Percentiles rank a stretch among this genome's conserved stretches.
phyloP scores from a whole-genome alignment of 441 rosid species.

The Syzygium malaccense region DNA sequence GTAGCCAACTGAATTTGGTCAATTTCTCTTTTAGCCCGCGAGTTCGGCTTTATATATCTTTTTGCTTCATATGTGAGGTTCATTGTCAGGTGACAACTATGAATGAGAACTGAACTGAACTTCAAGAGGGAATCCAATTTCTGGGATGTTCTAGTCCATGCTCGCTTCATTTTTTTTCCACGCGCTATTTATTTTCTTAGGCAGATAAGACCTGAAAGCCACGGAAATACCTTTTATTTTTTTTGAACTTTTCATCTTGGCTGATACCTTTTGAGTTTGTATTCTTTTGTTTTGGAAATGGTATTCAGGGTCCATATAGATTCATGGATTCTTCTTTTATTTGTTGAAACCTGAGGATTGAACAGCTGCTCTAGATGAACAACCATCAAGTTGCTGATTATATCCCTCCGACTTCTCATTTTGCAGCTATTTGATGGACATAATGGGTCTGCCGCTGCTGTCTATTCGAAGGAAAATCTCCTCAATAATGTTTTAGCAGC shows the following conservation, averaged over 20 bases:
- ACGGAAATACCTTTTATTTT: neutral
- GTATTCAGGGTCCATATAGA: neutral
- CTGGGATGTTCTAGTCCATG: neutral
- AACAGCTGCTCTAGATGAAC: neutral
- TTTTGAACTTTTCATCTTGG: neutral
- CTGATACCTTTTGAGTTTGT: neutral
- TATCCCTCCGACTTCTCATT: neutral
- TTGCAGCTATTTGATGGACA: slow-evolving; percentile 98
- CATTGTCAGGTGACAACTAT: neutral
- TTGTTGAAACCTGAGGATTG: neutral
- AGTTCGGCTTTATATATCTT: neutral
- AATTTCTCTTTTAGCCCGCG: neutral
- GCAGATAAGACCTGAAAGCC: neutral
- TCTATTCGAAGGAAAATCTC: slow-evolving; percentile 91
- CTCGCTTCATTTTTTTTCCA: neutral
- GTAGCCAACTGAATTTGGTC: neutral
- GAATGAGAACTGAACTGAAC: neutral
- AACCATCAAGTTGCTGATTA: neutral
- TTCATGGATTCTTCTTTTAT: neutral
- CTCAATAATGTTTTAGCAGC: slow-evolving; percentile 74
- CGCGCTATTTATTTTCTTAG: neutral
- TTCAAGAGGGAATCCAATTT: neutral
- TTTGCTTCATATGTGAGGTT: neutral
- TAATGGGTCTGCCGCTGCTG: slow-evolving; percentile 96
- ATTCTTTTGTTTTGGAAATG: neutral